These are phyloP conservation scores for Henckelia pumila DNA, from an alignment of 257 asterid species.

Conservation along the genomic window DNA sequence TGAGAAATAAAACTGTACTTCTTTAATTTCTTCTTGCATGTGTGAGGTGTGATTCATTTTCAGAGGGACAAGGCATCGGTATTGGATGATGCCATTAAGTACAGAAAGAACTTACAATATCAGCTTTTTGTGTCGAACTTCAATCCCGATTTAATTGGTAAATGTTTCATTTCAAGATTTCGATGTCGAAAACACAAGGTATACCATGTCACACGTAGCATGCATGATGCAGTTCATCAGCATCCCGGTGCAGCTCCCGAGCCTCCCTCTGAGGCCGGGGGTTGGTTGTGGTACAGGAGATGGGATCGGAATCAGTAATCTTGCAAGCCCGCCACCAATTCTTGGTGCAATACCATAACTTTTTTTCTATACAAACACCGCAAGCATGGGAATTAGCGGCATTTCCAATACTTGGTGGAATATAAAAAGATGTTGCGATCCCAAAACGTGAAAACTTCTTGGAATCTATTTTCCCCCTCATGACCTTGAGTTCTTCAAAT, in stretches of 20 bases:
- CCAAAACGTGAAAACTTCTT: conserved; percentile 1
- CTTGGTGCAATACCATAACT: no score
- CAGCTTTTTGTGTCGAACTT: conserved; percentile 34
- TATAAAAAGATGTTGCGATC: not conserved
- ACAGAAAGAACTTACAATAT: conserved; percentile 33
- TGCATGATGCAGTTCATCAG: conserved; percentile 4
- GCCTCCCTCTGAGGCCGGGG: not conserved
- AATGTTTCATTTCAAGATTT: no score
- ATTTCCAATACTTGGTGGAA: not conserved
- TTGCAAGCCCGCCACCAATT: not conserved
- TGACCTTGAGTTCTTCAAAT: not conserved
- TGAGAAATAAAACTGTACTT: not conserved
- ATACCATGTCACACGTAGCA: conserved; percentile 16
- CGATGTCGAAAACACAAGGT: conserved; percentile 21
- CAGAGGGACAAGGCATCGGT: conserved; percentile 36
- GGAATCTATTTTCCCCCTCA: not conserved
- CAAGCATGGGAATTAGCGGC: not conserved
- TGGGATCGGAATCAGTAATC: conserved; percentile 14
- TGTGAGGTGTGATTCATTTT: not conserved
- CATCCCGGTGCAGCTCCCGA: conserved; percentile 12
- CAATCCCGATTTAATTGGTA: not conserved
- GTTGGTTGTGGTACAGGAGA: not conserved
- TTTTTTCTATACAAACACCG: conserved; percentile 3
- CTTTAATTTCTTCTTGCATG: not conserved
- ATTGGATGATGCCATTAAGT: conserved; percentile 39